Base-by-base conservation (phyloP, 2,329 filamentous ascomycete species). In the Sporothrix curviconia region DNA sequence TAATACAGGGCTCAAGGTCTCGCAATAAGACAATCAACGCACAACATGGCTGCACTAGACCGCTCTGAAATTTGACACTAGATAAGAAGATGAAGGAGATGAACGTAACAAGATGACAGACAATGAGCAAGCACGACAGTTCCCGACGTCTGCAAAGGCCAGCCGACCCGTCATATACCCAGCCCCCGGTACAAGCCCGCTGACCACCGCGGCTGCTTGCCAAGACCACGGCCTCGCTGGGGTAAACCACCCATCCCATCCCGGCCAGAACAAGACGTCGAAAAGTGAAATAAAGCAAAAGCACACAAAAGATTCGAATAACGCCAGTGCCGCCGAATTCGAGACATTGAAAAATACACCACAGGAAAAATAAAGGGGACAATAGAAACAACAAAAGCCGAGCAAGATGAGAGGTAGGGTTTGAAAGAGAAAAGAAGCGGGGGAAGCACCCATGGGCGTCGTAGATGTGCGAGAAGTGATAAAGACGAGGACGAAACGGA, bases 261-360 rank as follows among this genome's bases (percentile, higher is more conserved):
- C 47, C 47, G 6, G 7, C 19, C 47, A 51, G 30, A 19, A 32
- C 47, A 51, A n/a, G 17, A 8, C 36, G 36, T 40, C 49, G n/a
- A 52, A 22, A 49, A 6, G 12, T 17, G 15, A 39, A 47, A 32
- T 7, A 47, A n/a, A n/a, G n/a, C n/a, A n/a, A n/a, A n/a, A n/a
- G n/a, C n/a, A n/a, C n/a, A 19, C 11, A 17, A 37, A 37, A 4
- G 25, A 11, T 6, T 32, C 47, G 15, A 22, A 51, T 37, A 24
- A 51, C 47, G 47, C 47, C 32, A 51, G 22, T 37, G 47, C 32
- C 47, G 37, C 47, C 47, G 32, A 25, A 19, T 51, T 37, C 17
- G 36, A 36, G 36, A 43, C 4, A 28, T 14, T 15, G 44, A 22
- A 49, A 50, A 25, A 14, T 15, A n/a, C 32, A 32, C 32, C 22